These are phyloP conservation scores for Priceomyces medius DNA, from an alignment of 805 yeast genomes.

Conservation along the genomic window DNA sequence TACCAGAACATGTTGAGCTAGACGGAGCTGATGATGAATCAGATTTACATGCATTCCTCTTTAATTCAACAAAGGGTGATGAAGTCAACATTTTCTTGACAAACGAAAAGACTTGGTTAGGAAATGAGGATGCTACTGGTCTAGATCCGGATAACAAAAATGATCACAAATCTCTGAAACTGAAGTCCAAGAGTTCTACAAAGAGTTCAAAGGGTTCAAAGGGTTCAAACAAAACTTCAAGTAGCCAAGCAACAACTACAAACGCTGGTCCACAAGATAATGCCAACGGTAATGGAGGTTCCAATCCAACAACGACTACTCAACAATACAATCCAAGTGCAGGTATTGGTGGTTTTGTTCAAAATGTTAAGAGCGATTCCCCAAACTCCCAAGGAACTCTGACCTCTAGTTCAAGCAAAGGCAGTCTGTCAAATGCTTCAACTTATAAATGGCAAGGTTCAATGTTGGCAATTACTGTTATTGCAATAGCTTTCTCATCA, in stretches of 20 bases:
- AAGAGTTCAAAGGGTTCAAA: conserved; percentile 16
- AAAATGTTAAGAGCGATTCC: conserved; percentile 20
- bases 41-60: conserved; percentile 47
- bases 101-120: conserved; percentile 59
- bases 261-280: background rate
- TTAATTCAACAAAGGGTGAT: conserved; percentile 44
- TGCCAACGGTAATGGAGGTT: background rate
- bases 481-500: conserved; percentile 1
- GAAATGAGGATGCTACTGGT: conserved; percentile 64
- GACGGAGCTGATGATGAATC: conserved; percentile 50
- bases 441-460: background rate
- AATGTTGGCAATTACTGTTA: background rate
- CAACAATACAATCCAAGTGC: conserved; percentile 13
- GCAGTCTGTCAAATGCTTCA: conserved; percentile 1
- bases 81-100: conserved; percentile 52
- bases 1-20: conserved; percentile 54
- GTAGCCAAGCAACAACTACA: conserved; percentile 8
- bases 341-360: conserved; percentile 40
- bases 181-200: background rate
- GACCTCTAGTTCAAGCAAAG: background rate
- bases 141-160: conserved; percentile 49
- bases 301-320: conserved; percentile 5
- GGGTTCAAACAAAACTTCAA: conserved; percentile 9
- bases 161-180: conserved; percentile 1
- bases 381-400: conserved; percentile 9